Percentiles rank a stretch among this genome's conserved stretches.
These are phyloP conservation scores for Erucastrum elatum DNA, from an alignment of 345 rosid genomes.

Conservation along the genomic window DNA sequence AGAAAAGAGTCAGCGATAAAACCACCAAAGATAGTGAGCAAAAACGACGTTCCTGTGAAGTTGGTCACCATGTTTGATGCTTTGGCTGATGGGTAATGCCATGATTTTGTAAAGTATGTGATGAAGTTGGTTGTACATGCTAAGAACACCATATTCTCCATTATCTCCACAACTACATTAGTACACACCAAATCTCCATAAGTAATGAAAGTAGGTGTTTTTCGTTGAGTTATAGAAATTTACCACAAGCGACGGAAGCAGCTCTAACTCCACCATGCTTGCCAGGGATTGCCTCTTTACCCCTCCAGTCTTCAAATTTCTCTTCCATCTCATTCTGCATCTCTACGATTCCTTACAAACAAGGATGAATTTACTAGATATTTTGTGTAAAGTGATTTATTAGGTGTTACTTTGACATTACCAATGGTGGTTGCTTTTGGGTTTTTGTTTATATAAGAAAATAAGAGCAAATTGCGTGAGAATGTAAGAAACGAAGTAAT, in stretches of 20 bases:
- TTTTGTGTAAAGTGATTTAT: background rate
- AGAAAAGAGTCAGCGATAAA: constrained; percentile 59
- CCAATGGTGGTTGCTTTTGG: constrained; percentile 12
- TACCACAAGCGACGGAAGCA: constrained; percentile 52
- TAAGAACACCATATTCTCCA: constrained; percentile 70
- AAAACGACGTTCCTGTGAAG: constrained; percentile 65
- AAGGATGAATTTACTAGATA: background rate
- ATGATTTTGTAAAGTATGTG: constrained; percentile 44
- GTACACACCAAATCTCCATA: background rate
- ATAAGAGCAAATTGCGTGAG: background rate
- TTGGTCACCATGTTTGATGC: constrained; percentile 68
- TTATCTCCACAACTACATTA: constrained; percentile 51
- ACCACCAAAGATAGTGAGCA: constrained; percentile 63
- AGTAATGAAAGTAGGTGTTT: background rate
- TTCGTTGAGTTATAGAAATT: constrained; percentile 1
- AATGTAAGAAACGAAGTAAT: background rate
- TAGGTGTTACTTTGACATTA: constrained; percentile 11
- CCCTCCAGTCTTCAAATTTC: constrained; percentile 50
- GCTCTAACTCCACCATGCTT: constrained; percentile 52
- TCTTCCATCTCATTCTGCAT: constrained; percentile 35
- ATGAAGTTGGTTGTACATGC: constrained; percentile 54
- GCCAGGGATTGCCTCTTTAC: constrained; percentile 41
- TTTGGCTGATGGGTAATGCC: constrained; percentile 54
- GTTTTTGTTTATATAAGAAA: constrained; percentile 13
- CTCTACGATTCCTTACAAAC: background rate